Conservation (phyloP, 2,329 filamentous ascomycete species). For the Pseudogymnoascus sp. region DNA sequence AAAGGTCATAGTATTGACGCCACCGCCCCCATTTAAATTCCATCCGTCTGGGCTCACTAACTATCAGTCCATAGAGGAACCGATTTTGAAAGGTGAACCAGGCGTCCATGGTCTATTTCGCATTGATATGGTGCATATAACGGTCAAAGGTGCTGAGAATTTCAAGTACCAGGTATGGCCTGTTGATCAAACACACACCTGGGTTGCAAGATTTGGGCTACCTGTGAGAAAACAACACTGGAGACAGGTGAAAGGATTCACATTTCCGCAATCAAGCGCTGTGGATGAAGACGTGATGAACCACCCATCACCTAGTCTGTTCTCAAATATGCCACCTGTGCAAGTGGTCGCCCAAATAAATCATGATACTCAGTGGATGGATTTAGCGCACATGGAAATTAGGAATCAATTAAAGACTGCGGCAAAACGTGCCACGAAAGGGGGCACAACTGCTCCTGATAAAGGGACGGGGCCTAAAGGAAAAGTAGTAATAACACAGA, state of each 20-base stretch:
- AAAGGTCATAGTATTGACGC: too few relatives aligned
- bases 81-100: too few relatives aligned
- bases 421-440: neutral
- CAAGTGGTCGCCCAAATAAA: neutral
- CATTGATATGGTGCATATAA: too few relatives aligned
- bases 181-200: conserved; percentile 16
- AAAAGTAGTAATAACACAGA: neutral
- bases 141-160: conserved; percentile 18
- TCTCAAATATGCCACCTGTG: neutral
- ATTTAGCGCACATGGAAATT: neutral
- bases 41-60: too few relatives aligned
- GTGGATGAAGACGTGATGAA: neutral
- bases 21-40: too few relatives aligned
- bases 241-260: neutral
- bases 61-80: too few relatives aligned
- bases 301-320: neutral
- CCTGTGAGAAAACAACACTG: neutral
- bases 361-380: neutral
- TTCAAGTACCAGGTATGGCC: conserved; percentile 25
- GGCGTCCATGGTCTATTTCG: too few relatives aligned
- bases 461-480: neutral
- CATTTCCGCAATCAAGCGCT: neutral
- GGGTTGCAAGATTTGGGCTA: conserved; percentile 16
- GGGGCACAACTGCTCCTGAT: neutral
- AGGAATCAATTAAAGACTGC: neutral